These are phyloP conservation scores for Tetrapisispora arboricola DNA, from an alignment of 805 yeast species.

Conservation along the genomic window DNA sequence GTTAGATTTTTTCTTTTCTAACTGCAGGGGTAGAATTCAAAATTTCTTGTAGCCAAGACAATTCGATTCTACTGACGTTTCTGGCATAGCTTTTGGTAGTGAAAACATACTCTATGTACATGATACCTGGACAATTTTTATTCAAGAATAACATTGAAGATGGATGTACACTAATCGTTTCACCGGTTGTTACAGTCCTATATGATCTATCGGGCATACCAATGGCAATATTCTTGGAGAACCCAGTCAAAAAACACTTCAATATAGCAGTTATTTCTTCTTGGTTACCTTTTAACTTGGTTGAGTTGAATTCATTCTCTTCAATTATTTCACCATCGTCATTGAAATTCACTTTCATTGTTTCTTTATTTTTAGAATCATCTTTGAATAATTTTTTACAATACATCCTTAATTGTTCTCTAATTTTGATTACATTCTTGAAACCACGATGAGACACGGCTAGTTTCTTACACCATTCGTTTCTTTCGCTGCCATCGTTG, in stretches of 20 bases:
- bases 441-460: conserved; percentile 72
- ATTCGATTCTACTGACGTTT: conserved; percentile 68
- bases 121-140: conserved; percentile 67
- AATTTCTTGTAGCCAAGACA: conserved; percentile 77
- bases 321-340: conserved; percentile 2
- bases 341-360: background rate
- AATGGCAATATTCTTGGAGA: conserved; percentile 78
- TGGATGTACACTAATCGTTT: conserved; percentile 80
- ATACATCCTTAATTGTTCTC: conserved; percentile 48
- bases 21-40: conserved; percentile 31
- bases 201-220: conserved; percentile 93
- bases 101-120: conserved; percentile 91
- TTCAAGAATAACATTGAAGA: conserved; percentile 76
- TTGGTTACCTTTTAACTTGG: conserved; percentile 17
- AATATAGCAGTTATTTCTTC: conserved; percentile 40
- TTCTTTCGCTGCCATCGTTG: conserved; percentile 42
- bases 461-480: conserved; percentile 75
- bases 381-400: conserved; percentile 12
- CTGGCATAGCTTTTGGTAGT: conserved; percentile 91
- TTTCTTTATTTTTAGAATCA: background rate
- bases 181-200: conserved; percentile 77
- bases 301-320: conserved; percentile 4
- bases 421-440: conserved; percentile 62
- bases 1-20: conserved; percentile 8
- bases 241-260: conserved; percentile 77